phyloP scores from a whole-genome alignment of 2,329 filamentous ascomycete genomes.

The Fusarium papillatum region DNA sequence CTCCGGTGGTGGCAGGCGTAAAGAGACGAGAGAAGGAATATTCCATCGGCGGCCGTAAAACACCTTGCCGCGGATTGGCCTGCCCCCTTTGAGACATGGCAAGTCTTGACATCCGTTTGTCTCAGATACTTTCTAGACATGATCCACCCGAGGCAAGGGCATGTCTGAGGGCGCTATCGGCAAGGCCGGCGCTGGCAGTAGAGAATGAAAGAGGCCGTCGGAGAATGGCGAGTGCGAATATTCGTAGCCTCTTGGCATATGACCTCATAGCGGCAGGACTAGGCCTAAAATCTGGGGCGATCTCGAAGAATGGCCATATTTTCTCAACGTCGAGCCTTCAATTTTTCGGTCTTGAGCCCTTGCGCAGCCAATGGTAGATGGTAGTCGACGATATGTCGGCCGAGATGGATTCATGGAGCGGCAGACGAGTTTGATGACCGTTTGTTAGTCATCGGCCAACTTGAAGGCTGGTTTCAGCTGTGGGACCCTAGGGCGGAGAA shows the following conservation, averaged over 20 bases:
- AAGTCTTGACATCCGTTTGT: conserved; percentile 2
- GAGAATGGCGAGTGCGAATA: conserved; percentile 2
- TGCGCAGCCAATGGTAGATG: conserved; percentile 28
- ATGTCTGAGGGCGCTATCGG: conserved; percentile 17
- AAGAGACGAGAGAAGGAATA: conserved; percentile 1
- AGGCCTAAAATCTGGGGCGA: conserved; percentile 41
- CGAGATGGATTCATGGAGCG: conserved; percentile 28
- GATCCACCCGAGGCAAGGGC: conserved; percentile 10
- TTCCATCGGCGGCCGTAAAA: neutral
- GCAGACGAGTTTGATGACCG: conserved; percentile 3
- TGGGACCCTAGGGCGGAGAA: conserved; percentile 30
- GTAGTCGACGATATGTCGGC: conserved; percentile 22
- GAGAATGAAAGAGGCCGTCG: conserved; percentile 1
- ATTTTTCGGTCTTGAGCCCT: conserved; percentile 1
- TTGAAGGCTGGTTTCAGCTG: conserved; percentile 26
- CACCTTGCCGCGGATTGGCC: neutral
- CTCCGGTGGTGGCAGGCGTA: neutral
- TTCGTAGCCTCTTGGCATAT: conserved; percentile 27
- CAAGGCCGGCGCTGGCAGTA: conserved; percentile 15
- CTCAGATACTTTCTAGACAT: conserved; percentile 11
- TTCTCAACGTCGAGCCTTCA: conserved; percentile 16
- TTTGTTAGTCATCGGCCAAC: conserved; percentile 26
- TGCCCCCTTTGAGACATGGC: conserved; percentile 6
- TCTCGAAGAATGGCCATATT: conserved; percentile 18
- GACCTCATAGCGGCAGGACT: conserved; percentile 39